Percentiles rank a stretch among this genome's conserved stretches.
Evolutionary conservation across 495 filamentous ascomycete species (phyloP).

Genomic region (Aspergillus cavernicola): DNA sequence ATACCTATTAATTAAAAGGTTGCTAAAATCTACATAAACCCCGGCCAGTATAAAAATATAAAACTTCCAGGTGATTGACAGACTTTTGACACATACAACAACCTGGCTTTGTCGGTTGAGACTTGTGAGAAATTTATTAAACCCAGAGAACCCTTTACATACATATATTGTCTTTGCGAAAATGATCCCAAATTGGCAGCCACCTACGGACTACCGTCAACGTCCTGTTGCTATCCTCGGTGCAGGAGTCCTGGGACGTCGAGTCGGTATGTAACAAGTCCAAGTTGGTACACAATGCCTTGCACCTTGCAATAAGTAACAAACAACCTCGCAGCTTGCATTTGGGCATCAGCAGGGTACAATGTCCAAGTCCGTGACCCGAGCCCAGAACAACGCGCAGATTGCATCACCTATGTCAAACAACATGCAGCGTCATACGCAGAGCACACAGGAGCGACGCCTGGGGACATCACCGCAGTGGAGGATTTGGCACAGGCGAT

Average conservation of each 20-base stretch:
- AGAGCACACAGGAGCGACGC: slow-evolving; percentile 25
- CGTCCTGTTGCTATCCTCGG: slow-evolving; percentile 43
- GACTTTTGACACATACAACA: no score
- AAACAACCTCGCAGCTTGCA: slow-evolving; percentile 21
- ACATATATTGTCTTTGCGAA: background rate
- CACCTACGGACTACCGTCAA: slow-evolving; percentile 29
- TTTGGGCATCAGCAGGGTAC: slow-evolving; percentile 42
- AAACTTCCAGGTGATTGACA: no score
- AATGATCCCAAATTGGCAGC: slow-evolving; percentile 22
- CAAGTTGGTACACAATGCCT: background rate
- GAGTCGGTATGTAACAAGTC: slow-evolving; percentile 29
- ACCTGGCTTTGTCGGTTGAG: no score
- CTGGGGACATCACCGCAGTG: slow-evolving; percentile 33
- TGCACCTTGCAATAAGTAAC: no score
- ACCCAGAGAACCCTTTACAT: background rate
- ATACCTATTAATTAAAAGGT: no score
- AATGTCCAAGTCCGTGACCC: slow-evolving; percentile 42
- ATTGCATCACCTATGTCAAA: slow-evolving; percentile 34
- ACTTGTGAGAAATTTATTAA: no score
- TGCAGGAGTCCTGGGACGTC: slow-evolving; percentile 45
- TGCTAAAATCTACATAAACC: no score
- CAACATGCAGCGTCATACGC: slow-evolving; percentile 33
- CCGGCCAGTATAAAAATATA: no score
- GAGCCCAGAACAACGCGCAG: slow-evolving; percentile 28
- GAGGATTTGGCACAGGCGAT: slow-evolving; percentile 6